Evolutionary conservation across 345 rosid genomes (phyloP).

Genomic region (Salix koriyanagi): DNA sequence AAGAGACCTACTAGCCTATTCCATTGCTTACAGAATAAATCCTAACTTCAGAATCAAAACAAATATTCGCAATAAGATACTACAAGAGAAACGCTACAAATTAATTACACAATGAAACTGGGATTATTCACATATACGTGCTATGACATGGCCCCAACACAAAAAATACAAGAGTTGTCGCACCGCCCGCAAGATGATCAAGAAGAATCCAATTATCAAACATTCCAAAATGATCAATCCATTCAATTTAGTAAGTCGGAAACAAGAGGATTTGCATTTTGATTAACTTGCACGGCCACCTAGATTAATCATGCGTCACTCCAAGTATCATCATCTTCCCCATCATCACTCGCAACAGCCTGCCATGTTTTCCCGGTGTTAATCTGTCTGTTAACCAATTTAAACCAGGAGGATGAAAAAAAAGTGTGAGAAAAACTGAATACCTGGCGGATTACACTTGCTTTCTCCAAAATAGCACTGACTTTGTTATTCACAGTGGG

Average conservation of each 20-base stretch:
- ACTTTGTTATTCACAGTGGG: constrained; percentile 51
- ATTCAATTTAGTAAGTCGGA: neutral
- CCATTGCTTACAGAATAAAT: constrained; percentile 14
- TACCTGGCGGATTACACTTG: constrained; percentile 96
- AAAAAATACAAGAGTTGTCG: neutral
- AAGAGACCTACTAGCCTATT: constrained; percentile 7
- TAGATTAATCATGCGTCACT: constrained; percentile 44
- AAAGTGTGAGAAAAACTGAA: neutral
- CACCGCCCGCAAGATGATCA: neutral
- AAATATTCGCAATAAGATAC: constrained; percentile 6
- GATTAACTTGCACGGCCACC: neutral
- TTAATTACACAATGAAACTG: constrained; percentile 31
- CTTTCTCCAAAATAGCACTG: constrained; percentile 83
- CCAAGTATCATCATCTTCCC: constrained; percentile 80
- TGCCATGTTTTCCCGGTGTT: constrained; percentile 27
- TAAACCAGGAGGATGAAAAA: neutral
- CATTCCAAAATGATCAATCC: neutral
- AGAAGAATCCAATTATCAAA: neutral
- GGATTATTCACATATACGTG: constrained; percentile 30
- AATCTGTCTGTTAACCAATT: constrained; percentile 6
- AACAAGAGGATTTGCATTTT: constrained; percentile 4
- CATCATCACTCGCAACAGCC: constrained; percentile 81
- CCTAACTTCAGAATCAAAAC: constrained; percentile 16
- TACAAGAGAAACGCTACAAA: constrained; percentile 11
- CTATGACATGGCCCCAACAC: constrained; percentile 12